These are phyloP conservation scores for Capsicum chinense DNA, from an alignment of 257 asterid species.

Conservation along the genomic window DNA sequence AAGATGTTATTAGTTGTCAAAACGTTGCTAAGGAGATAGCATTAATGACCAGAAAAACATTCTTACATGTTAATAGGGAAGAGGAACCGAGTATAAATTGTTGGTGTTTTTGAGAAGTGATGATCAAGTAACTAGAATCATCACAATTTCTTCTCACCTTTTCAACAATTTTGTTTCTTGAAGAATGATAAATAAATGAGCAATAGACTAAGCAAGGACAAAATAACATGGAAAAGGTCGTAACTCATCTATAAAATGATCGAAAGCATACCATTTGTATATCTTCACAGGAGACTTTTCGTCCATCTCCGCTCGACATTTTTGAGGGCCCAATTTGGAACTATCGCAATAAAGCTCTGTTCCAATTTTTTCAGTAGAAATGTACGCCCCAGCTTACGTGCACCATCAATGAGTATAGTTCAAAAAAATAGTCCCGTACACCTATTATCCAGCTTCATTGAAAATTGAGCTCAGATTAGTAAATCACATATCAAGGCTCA, in stretches of 20 bases:
- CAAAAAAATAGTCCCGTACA: background rate
- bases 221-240: background rate
- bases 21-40: conserved; percentile 1
- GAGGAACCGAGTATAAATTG: background rate
- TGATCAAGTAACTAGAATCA: background rate
- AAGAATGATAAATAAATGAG: background rate
- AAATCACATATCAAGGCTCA: background rate
- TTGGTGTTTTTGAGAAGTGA: background rate
- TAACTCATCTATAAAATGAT: conserved; percentile 11
- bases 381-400: background rate
- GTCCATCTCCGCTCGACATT: conserved; percentile 62
- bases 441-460: background rate
- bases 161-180: background rate
- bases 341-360: background rate
- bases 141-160: background rate
- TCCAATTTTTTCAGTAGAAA: conserved; percentile 12
- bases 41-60: background rate
- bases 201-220: background rate
- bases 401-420: conserved; percentile 25
- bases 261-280: conserved; percentile 57
- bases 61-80: conserved; percentile 8
- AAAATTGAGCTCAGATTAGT: background rate
- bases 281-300: conserved; percentile 53
- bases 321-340: conserved; percentile 6
- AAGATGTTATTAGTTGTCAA: background rate